These are phyloP conservation scores for Talaromyces verruculosus DNA, from an alignment of 2,329 filamentous ascomycete genomes.

Conservation along the genomic window DNA sequence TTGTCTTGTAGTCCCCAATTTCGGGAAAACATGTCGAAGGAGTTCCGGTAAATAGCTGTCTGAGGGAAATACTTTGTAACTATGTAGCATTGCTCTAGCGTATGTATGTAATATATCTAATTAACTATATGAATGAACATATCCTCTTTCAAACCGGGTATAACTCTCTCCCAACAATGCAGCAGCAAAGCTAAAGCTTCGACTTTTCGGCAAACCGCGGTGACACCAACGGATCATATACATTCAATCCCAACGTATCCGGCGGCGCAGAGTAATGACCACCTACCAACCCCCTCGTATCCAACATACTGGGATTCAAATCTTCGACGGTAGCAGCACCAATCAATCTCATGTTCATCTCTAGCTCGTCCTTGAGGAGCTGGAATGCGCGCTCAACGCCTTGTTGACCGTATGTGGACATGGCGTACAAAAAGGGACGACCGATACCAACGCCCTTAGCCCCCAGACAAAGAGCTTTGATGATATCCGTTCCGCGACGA, in stretches of 20 bases:
- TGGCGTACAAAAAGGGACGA: constrained; percentile 90
- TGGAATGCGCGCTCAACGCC: constrained; percentile 93
- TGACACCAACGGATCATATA: constrained; percentile 57
- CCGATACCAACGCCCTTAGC: constrained; percentile 93
- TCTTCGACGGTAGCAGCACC: constrained; percentile 74
- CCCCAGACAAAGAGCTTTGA: constrained; percentile 91
- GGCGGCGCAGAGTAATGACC: constrained; percentile 58
- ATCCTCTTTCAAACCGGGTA: background rate
- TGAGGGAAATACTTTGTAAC: background rate
- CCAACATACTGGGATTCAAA: constrained; percentile 76
- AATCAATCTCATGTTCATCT: constrained; percentile 97
- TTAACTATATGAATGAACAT: background rate
- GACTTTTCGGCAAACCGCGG: constrained; percentile 53
- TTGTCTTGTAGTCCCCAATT: constrained; percentile 29
- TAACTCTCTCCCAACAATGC: background rate
- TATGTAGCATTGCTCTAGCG: background rate
- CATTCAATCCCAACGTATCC: constrained; percentile 60
- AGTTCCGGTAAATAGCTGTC: no score
- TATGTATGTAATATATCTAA: constrained; percentile 16
- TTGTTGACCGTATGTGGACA: constrained; percentile 83
- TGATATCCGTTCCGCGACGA: constrained; percentile 84
- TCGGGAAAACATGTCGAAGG: background rate
- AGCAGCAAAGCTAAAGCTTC: constrained; percentile 35
- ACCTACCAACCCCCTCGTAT: constrained; percentile 66
- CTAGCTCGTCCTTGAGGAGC: constrained; percentile 91